Evolutionary conservation across 2,329 filamentous ascomycete genomes (phyloP).

Genomic region (Fusarium verrucosum): DNA sequence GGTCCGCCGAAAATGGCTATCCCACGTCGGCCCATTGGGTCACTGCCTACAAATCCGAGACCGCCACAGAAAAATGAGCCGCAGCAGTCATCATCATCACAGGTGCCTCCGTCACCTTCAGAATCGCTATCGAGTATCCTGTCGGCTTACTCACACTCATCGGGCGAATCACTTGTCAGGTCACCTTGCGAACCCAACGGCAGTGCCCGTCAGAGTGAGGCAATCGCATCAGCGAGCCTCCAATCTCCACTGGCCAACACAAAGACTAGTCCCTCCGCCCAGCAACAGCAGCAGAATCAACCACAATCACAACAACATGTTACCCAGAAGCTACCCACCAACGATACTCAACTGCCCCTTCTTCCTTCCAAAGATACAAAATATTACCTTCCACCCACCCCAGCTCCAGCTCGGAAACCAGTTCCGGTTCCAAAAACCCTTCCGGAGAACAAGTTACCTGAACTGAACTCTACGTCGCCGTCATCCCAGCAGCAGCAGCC

Average conservation of each 20-base stretch:
- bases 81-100: slow-evolving; percentile 27
- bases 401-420: slow-evolving; percentile 30
- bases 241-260: slow-evolving; percentile 41
- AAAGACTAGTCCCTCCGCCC: slow-evolving; percentile 34
- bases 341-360: slow-evolving; percentile 30
- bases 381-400: slow-evolving; percentile 35
- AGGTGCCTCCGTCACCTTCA: slow-evolving; percentile 52
- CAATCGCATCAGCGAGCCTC: slow-evolving; percentile 37
- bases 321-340: slow-evolving; percentile 25
- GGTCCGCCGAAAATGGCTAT: slow-evolving; percentile 42
- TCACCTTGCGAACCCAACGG: slow-evolving; percentile 52
- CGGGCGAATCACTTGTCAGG: slow-evolving; percentile 55
- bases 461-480: slow-evolving; percentile 42
- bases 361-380: slow-evolving; percentile 44
- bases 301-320: slow-evolving; percentile 36
- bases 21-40: slow-evolving; percentile 41
- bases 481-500: slow-evolving; percentile 38
- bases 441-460: slow-evolving; percentile 18
- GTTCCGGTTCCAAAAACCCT: slow-evolving; percentile 19
- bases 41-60: slow-evolving; percentile 25
- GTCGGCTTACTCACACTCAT: slow-evolving; percentile 63
- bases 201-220: slow-evolving; percentile 37
- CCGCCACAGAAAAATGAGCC: slow-evolving; percentile 24
- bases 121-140: slow-evolving; percentile 64
- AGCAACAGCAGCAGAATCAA: slow-evolving; percentile 31